These are phyloP conservation scores for Dunaliella primolecta DNA, from an alignment of 139 green algal genomes.

Conservation along the genomic window DNA sequence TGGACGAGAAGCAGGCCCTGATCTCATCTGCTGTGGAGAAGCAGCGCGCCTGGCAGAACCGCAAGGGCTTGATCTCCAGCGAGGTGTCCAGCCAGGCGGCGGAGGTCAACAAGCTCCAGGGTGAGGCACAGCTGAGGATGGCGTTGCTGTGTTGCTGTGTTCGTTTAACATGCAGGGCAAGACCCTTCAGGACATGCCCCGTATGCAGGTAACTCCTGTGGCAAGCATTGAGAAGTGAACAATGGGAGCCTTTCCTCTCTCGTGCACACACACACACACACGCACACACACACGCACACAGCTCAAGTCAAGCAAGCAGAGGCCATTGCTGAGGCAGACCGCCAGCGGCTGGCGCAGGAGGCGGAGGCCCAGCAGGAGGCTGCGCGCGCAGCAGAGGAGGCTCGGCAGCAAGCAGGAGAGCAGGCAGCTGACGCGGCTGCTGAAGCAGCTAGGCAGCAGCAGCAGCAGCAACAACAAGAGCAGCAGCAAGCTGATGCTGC, in stretches of 20 bases:
- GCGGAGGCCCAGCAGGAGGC: slow-evolving; percentile 12
- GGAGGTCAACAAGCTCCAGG: background rate
- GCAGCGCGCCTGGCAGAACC: slow-evolving; percentile 4
- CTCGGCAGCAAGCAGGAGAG: slow-evolving; percentile 14
- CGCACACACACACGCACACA: no score
- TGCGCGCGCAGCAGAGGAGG: slow-evolving; percentile 15
- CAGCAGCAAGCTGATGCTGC: background rate
- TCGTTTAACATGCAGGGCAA: no score
- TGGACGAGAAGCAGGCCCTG: slow-evolving; percentile 42
- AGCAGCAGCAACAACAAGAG: slow-evolving; percentile 13
- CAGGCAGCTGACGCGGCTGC: background rate
- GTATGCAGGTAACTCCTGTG: no score
- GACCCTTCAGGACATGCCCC: no score
- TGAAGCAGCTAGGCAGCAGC: slow-evolving; percentile 24
- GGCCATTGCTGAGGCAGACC: background rate
- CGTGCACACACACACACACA: no score
- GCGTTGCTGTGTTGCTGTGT: no score
- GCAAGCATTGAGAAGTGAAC: no score
- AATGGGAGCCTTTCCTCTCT: no score
- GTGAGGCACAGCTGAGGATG: no score
- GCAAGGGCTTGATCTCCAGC: slow-evolving; percentile 1
- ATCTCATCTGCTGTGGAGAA: slow-evolving; percentile 26
- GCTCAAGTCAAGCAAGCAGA: background rate
- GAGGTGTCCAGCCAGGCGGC: background rate
- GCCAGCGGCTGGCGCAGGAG: slow-evolving; percentile 18